These are phyloP conservation scores for Cenchrus americanus DNA, from an alignment of 176 grass and related monocot species.

Conservation along the genomic window DNA sequence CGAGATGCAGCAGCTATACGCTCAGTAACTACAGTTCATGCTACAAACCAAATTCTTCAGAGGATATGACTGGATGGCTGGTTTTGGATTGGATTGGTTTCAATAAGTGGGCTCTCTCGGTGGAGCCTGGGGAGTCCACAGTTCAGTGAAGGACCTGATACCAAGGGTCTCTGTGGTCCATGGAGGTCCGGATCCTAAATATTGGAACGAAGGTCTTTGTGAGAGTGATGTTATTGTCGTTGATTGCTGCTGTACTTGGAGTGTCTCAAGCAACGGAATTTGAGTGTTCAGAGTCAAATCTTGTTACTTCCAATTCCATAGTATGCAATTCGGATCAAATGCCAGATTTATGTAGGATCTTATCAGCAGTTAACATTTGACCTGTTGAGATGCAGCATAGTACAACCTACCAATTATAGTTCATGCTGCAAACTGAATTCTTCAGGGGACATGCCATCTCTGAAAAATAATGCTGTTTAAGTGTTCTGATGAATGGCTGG, in stretches of 20 bases:
- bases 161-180: conserved; percentile 46
- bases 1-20: not conserved
- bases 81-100: not conserved
- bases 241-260: not conserved
- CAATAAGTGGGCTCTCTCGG: conserved; percentile 48
- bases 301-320: not conserved
- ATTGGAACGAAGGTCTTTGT: not conserved
- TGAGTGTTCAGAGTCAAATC: not conserved
- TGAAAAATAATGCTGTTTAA: conserved; percentile 5
- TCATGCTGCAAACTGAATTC: not conserved
- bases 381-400: not conserved
- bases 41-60: not conserved
- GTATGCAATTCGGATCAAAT: not conserved
- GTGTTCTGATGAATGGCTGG: not conserved
- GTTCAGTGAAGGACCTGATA: conserved; percentile 59
- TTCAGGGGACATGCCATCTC: not conserved
- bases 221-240: not conserved
- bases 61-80: not conserved
- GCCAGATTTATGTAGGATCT: not conserved
- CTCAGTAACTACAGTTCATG: not conserved
- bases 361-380: not conserved
- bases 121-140: conserved; percentile 47
- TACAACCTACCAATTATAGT: not conserved
- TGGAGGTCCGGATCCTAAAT: conserved; percentile 40
- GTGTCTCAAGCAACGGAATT: conserved; percentile 47